phyloP scores from a whole-genome alignment of 345 rosid genomes.

The Turritis glabra region DNA sequence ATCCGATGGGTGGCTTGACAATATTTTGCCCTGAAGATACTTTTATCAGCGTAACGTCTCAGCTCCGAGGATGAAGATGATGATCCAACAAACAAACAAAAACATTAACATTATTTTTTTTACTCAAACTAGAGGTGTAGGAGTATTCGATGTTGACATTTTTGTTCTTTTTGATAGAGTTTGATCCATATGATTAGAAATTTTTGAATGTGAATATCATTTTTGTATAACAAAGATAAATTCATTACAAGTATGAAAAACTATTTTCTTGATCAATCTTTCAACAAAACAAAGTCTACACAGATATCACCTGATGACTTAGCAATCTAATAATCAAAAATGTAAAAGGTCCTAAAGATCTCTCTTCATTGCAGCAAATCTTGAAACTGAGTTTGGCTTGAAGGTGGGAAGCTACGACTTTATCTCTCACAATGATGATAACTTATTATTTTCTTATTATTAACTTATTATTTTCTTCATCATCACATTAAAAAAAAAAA shows the following conservation, averaged over 20 bases:
- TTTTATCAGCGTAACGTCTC: conserved; percentile 41
- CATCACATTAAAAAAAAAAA: too few relatives aligned
- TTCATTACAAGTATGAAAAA: not conserved
- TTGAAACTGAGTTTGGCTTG: too few relatives aligned
- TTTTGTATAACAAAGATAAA: conserved; percentile 10
- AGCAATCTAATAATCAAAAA: not conserved
- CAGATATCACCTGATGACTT: not conserved
- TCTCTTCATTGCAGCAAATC: too few relatives aligned
- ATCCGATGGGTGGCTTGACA: conserved; percentile 55
- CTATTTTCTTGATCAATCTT: not conserved
- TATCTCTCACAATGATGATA: too few relatives aligned
- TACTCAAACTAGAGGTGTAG: not conserved
- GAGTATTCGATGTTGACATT: not conserved
- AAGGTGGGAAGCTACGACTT: too few relatives aligned
- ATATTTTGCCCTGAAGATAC: conserved; percentile 50
- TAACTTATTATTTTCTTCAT: too few relatives aligned
- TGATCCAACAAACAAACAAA: not conserved
- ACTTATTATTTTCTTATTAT: too few relatives aligned
- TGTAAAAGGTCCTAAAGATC: too few relatives aligned
- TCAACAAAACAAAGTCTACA: not conserved
- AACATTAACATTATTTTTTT: not conserved
- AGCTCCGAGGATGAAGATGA: conserved; percentile 16
- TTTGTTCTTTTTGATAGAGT: not conserved
- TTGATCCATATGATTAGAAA: not conserved
- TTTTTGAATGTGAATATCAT: not conserved